Percentiles rank a stretch among this genome's conserved stretches.
Conservation (phyloP, 2,329 filamentous ascomycete genomes). For the Fusarium incarnatum region DNA sequence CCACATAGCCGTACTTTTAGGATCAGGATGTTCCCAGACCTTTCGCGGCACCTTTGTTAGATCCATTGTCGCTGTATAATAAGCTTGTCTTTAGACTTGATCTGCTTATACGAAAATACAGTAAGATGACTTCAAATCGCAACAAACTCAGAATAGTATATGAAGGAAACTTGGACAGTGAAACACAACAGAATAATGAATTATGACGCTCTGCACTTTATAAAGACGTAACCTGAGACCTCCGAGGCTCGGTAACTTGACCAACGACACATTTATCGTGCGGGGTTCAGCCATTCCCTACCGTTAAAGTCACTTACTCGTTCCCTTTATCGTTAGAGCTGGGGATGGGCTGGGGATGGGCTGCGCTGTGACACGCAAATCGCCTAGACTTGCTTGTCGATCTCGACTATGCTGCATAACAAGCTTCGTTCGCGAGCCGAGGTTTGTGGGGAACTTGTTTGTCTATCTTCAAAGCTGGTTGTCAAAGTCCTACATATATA, state of each 20-base stretch:
- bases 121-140: background rate
- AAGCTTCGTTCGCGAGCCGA: constrained; percentile 13
- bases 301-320: background rate
- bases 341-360: background rate
- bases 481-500: background rate
- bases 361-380: constrained; percentile 9
- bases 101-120: background rate
- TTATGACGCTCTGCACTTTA: constrained; percentile 6
- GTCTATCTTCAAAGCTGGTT: too few species aligned
- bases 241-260: constrained; percentile 37
- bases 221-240: background rate
- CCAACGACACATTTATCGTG: constrained; percentile 23
- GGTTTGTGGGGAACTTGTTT: constrained; percentile 25
- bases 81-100: background rate
- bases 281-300: constrained; percentile 35
- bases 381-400: constrained; percentile 15
- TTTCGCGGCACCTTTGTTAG: constrained; percentile 63
- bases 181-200: background rate
- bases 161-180: background rate
- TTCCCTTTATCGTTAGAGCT: constrained; percentile 3
- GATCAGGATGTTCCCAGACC: constrained; percentile 75
- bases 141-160: background rate
- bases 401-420: constrained; percentile 18
- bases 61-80: constrained; percentile 43
- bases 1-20: constrained; percentile 72